A percentile compares a stretch with the other conserved stretches of the same genome.
Conservation (phyloP, 768 basidiomycete genomes). For the Tricholoma sp. region DNA sequence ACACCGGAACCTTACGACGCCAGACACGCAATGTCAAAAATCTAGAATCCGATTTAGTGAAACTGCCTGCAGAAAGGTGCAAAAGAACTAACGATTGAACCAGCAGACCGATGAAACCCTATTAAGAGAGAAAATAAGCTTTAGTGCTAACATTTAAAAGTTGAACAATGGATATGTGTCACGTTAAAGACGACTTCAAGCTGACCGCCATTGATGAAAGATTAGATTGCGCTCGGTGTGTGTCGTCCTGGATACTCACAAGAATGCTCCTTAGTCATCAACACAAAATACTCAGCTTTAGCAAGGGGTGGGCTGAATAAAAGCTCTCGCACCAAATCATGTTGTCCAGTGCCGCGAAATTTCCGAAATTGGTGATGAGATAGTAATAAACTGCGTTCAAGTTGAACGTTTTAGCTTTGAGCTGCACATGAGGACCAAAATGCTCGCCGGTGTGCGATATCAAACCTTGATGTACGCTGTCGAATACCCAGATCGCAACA, state of each 20-base stretch:
- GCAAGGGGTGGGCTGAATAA: neutral
- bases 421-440: neutral
- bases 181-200: conserved; percentile 57
- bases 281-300: neutral
- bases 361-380: conserved; percentile 46
- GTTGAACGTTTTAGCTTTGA: neutral
- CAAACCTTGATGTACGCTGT: conserved; percentile 47
- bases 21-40: conserved; percentile 40
- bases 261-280: conserved; percentile 41
- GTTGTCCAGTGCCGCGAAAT: conserved; percentile 29
- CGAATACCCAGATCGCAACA: conserved; percentile 41
- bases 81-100: conserved; percentile 41
- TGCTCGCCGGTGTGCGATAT: conserved; percentile 47
- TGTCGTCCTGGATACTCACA: conserved; percentile 22
- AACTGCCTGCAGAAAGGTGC: neutral
- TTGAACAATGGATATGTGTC: conserved; percentile 8
- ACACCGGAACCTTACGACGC: conserved; percentile 29
- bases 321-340: conserved; percentile 42
- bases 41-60: conserved; percentile 18
- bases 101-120: conserved; percentile 52
- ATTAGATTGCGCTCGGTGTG: neutral
- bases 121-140: neutral
- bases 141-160: neutral
- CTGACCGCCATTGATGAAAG: conserved; percentile 20
- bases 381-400: conserved; percentile 49